Conservation (phyloP, 192 early-diverging fungal species). For the Coemansia sp. region DNA sequence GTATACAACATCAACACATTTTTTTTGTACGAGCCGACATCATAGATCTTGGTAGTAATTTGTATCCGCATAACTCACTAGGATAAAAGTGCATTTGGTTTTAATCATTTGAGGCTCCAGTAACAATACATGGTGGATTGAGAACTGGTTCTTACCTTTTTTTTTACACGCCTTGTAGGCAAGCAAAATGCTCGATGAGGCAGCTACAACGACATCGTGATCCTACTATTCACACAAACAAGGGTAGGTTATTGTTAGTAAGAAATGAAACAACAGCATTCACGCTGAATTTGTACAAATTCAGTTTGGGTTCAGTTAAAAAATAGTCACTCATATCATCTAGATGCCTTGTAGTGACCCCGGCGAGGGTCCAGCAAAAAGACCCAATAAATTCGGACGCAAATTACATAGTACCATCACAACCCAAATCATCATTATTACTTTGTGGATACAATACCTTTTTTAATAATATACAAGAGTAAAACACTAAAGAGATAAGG, state of each 20-base stretch:
- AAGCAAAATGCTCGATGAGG: not conserved
- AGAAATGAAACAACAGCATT: not conserved
- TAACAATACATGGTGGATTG: not conserved
- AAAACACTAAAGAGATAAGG: not conserved
- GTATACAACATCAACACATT: not conserved
- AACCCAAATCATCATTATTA: not conserved
- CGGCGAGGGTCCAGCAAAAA: conserved; percentile 43
- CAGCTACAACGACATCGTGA: not conserved
- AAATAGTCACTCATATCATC: conserved; percentile 43
- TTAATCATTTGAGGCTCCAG: conserved; percentile 12
- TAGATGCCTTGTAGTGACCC: conserved; percentile 29
- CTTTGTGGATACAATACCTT: conserved; percentile 17
- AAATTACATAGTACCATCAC: conserved; percentile 58
- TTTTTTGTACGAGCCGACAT: not conserved
- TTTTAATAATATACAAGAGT: not conserved
- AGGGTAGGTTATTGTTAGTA: not conserved
- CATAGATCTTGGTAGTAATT: conserved; percentile 16
- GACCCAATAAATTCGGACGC: conserved; percentile 46
- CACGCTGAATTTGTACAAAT: not conserved
- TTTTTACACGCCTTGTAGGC: not conserved
- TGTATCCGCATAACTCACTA: conserved; percentile 12
- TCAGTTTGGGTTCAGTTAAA: conserved; percentile 32
- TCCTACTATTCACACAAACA: not conserved
- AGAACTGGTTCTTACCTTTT: not conserved
- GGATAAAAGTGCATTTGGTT: conserved; percentile 14